Evolutionary conservation across 2,329 filamentous ascomycete species (phyloP).

Genomic region (Epichloe aotearoae): DNA sequence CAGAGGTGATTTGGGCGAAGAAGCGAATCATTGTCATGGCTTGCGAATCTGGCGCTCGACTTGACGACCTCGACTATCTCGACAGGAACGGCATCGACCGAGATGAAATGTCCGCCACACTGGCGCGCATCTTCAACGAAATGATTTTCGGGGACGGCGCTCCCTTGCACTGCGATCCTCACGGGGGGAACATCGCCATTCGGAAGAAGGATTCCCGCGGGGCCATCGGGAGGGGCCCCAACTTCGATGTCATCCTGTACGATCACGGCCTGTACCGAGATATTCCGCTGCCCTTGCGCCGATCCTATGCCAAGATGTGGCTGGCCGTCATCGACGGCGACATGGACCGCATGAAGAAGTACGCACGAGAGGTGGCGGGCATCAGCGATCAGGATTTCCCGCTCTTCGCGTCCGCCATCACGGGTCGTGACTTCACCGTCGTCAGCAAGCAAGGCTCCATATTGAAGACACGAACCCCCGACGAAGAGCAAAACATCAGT

Average conservation of each 20-base stretch:
- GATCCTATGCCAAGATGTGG: constrained; percentile 94
- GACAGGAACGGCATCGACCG: constrained; percentile 80
- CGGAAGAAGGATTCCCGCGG: constrained; percentile 54
- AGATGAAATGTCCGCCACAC: constrained; percentile 84
- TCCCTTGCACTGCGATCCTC: constrained; percentile 89
- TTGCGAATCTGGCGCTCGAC: constrained; percentile 70
- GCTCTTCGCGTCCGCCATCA: constrained; percentile 91
- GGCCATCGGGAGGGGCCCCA: constrained; percentile 39
- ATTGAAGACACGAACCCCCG: constrained; percentile 45
- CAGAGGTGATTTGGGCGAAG: constrained; percentile 79
- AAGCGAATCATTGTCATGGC: constrained; percentile 92
- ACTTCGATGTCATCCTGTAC: constrained; percentile 94
- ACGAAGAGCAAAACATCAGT: constrained; percentile 80
- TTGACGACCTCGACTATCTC: constrained; percentile 79
- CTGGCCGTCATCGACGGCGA: constrained; percentile 88
- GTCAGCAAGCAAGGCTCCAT: constrained; percentile 49
- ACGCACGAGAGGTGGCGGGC: constrained; percentile 78
- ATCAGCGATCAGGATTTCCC: constrained; percentile 85
- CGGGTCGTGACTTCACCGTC: constrained; percentile 77
- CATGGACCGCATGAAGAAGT: constrained; percentile 72
- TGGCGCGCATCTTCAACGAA: constrained; percentile 93
- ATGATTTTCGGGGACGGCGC: constrained; percentile 94
- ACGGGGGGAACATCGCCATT: constrained; percentile 91
- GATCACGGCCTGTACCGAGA: constrained; percentile 95
- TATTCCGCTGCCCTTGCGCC: constrained; percentile 64